Base-by-base conservation (phyloP, 768 basidiomycete species). In the Mycena albidolilacea region DNA sequence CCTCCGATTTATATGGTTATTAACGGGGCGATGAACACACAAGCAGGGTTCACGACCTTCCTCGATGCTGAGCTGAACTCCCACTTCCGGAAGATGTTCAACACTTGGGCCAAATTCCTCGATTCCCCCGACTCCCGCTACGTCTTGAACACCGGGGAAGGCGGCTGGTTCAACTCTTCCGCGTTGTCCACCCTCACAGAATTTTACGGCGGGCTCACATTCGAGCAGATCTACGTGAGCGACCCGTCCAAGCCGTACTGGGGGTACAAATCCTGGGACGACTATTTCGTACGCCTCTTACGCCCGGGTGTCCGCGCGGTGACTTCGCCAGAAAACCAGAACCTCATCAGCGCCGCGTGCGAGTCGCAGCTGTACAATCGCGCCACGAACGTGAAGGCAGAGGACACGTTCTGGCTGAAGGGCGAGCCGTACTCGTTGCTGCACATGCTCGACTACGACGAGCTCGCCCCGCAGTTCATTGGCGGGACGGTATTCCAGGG, bases 321-420 rank as follows among this genome's bases (percentile, higher is more conserved):
- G 72, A 79, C 0, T 74, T 77, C 46, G 7, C 14, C 46, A 15
- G 46, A 48, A 19, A 48, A 78, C 21, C 38, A 57, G 12, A 43
- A 41, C 39, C 71, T 87, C 71, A 78, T 89, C 71, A 84, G 78
- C 57, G 84, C 81, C 71, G 77, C 85, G 17, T 89, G 88, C 80
- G 87, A 89, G 76, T 85, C 85, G 21, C 82, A 78, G 54, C 73
- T 85, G 14, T 84, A 85, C 78, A 79, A 81, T 21, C 77, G 85
- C 52, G 78, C 79, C 10, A 46, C 50, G 15, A 57, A 83, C 64
- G 84, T 86, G 9, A 66, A 84, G 63, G 79, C 76, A 5, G 71
- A 77, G 5, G 87, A 87, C 64, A 76, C 75, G 44, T 88, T 89
- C 78, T 89, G 87, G 88, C 65, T 88, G 77, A 89, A 89, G 75